Percentiles rank a stretch among this genome's conserved stretches.
Conservation (phyloP, 305 asterid genomes). For the Rubia occidens region DNA sequence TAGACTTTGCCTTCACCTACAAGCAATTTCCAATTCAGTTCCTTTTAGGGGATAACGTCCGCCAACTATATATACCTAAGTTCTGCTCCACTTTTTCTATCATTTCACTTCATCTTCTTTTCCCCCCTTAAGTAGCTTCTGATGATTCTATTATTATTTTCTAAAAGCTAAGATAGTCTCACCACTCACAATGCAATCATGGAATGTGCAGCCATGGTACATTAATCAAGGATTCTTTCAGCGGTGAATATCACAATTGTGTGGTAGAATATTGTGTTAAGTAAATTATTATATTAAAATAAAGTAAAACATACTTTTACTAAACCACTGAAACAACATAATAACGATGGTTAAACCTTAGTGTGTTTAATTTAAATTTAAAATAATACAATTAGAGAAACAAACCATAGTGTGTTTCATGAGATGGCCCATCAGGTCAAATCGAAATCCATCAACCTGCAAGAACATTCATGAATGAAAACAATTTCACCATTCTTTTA, state of each 20-base stretch:
- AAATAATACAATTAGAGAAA: conserved; percentile 8
- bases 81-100: background rate
- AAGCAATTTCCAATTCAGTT: conserved; percentile 16
- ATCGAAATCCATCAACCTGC: conserved; percentile 98
- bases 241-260: background rate
- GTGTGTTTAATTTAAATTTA: background rate
- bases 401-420: conserved; percentile 92
- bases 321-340: background rate
- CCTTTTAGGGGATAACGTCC: background rate
- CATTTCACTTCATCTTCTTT: too few species aligned
- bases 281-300: background rate
- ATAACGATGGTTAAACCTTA: background rate
- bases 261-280: background rate
- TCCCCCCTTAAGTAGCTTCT: background rate
- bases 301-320: background rate
- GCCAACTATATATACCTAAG: background rate
- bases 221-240: conserved; percentile 5
- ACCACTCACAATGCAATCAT: background rate
- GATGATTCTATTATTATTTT: background rate
- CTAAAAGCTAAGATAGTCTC: background rate
- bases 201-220: background rate
- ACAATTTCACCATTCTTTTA: conserved; percentile 8
- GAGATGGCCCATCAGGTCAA: conserved; percentile 97
- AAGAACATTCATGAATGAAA: conserved; percentile 21
- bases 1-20: conserved; percentile 71